phyloP scores from a whole-genome alignment of 495 filamentous ascomycete species.

The Jackrogersella multiformis region DNA sequence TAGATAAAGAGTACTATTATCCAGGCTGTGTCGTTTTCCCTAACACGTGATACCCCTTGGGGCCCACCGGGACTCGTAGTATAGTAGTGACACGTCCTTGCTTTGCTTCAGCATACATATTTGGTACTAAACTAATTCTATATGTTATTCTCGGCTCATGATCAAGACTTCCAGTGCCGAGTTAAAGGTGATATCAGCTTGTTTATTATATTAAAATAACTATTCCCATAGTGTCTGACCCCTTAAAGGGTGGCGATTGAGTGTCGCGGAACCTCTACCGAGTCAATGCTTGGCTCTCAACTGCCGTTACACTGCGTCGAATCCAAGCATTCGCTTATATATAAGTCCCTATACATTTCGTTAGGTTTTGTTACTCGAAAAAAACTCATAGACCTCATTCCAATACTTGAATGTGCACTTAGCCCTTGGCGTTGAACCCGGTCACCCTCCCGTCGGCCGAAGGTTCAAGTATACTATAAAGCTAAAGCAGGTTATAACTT shows the following conservation, averaged over 20 bases:
- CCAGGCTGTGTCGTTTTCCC: too few relatives aligned
- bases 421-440: too few relatives aligned
- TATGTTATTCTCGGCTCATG: too few relatives aligned
- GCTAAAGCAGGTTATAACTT: background rate
- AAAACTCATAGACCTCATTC: too few relatives aligned
- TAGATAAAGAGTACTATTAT: too few relatives aligned
- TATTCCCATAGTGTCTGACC: background rate
- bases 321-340: background rate
- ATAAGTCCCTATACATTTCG: background rate
- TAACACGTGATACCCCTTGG: too few relatives aligned
- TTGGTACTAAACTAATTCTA: too few relatives aligned
- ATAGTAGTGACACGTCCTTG: too few relatives aligned
- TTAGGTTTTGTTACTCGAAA: background rate
- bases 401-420: too few relatives aligned
- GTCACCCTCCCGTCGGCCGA: background rate
- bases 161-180: too few relatives aligned
- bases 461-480: conserved; percentile 1
- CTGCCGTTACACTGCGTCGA: background rate
- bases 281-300: background rate
- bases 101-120: too few relatives aligned
- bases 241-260: background rate
- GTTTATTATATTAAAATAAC: conserved; percentile 1
- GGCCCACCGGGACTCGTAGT: too few relatives aligned
- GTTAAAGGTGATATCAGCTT: background rate
- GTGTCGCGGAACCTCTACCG: background rate